Conservation (phyloP, 257 asterid species). For the Nicotiana otophora region DNA sequence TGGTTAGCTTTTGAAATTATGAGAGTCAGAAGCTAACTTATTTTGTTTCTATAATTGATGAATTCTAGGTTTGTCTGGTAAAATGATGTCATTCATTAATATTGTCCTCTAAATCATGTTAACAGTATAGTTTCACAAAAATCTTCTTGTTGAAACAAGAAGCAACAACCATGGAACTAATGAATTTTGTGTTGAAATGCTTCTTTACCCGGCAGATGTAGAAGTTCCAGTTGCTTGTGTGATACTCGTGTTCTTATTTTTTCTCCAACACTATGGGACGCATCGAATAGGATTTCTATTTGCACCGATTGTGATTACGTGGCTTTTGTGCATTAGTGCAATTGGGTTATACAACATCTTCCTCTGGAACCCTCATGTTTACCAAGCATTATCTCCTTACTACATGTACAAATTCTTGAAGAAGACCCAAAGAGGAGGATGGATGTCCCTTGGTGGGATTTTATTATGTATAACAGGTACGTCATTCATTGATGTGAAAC, state of each 20-base stretch:
- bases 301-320: conserved; percentile 79
- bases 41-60: not conserved
- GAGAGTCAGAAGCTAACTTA: not conserved
- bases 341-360: conserved; percentile 83
- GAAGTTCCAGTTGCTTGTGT: conserved; percentile 85
- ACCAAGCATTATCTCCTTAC: conserved; percentile 89
- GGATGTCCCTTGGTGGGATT: conserved; percentile 98
- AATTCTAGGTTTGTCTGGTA: not conserved
- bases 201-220: conserved; percentile 47
- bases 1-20: not conserved
- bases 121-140: not conserved
- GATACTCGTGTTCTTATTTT: conserved; percentile 71
- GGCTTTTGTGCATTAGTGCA: conserved; percentile 95
- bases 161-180: not conserved
- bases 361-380: conserved; percentile 80
- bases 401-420: conserved; percentile 95
- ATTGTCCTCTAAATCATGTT: not conserved
- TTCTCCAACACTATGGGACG: conserved; percentile 92
- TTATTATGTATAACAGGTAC: conserved; percentile 83
- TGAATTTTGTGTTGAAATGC: not conserved
- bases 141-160: not conserved
- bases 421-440: conserved; percentile 74
- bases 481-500: not conserved
- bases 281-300: conserved; percentile 81
- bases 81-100: not conserved